Evolutionary conservation across 2,329 filamentous ascomycete species (phyloP).

Genomic region (Penicillium janthinellum): DNA sequence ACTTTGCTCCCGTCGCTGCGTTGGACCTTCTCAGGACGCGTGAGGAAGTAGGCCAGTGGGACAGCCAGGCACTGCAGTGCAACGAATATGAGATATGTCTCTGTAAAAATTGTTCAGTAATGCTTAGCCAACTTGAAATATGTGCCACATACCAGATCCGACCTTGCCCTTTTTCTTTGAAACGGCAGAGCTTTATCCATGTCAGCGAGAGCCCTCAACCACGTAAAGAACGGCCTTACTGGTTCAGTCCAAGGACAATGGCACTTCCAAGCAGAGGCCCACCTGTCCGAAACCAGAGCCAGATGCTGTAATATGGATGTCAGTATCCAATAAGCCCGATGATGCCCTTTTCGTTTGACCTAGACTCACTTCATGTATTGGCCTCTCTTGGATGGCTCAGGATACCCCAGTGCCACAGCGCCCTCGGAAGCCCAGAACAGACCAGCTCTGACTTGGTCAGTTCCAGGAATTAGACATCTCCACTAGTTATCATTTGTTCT

Average conservation of each 20-base stretch:
- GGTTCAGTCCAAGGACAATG: constrained; percentile 51
- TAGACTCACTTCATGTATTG: constrained; percentile 46
- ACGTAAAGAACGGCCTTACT: constrained; percentile 19
- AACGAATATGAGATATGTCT: constrained; percentile 49
- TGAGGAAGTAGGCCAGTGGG: constrained; percentile 44
- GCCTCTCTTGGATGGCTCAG: constrained; percentile 51
- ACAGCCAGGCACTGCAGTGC: constrained; percentile 41
- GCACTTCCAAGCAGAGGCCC: constrained; percentile 53
- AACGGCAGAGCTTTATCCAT: constrained; percentile 7
- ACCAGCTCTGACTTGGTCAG: constrained; percentile 37
- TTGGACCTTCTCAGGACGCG: constrained; percentile 47
- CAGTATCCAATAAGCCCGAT: neutral
- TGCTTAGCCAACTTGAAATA: neutral
- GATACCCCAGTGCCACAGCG: constrained; percentile 53
- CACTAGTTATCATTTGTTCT: neutral
- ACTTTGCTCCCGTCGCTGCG: constrained; percentile 46
- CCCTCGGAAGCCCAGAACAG: constrained; percentile 57
- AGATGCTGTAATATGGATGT: constrained; percentile 32
- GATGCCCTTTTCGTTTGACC: too few species aligned
- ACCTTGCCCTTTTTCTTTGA: constrained; percentile 29
- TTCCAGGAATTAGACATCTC: neutral
- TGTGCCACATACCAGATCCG: constrained; percentile 21
- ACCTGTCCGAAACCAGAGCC: constrained; percentile 54
- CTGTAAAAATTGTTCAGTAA: constrained; percentile 4
- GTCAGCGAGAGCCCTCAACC: neutral